A percentile compares a stretch with the other conserved stretches of the same genome.
These are phyloP conservation scores for Spathaspora arborariae DNA, from an alignment of 805 yeast species.

Conservation along the genomic window DNA sequence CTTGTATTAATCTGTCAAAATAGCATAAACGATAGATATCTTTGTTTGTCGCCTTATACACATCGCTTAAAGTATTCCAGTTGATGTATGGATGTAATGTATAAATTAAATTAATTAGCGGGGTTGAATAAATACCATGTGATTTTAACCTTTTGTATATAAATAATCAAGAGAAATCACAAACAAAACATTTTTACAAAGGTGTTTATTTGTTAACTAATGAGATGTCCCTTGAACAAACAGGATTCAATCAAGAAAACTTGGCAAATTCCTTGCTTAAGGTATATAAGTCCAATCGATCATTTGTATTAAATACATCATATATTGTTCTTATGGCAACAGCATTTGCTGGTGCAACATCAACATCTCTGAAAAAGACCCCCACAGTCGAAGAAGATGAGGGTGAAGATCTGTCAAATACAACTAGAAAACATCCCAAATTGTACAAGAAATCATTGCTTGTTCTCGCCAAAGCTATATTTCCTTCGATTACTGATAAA, in stretches of 20 bases:
- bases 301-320: constrained; percentile 37
- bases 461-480: constrained; percentile 30
- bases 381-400: constrained; percentile 4
- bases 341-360: constrained; percentile 41
- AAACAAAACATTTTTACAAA: too few relatives aligned
- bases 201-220: too few relatives aligned
- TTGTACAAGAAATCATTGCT: constrained; percentile 26
- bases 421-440: constrained; percentile 17
- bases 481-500: constrained; percentile 27
- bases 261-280: constrained; percentile 19
- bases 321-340: constrained; percentile 39
- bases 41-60: too few relatives aligned
- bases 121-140: neutral
- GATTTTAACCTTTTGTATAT: too few relatives aligned
- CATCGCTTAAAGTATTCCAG: too few relatives aligned
- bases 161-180: too few relatives aligned
- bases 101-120: neutral
- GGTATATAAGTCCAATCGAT: constrained; percentile 38
- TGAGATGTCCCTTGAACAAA: neutral
- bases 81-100: neutral
- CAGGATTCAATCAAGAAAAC: neutral
- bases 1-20: too few relatives aligned
- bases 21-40: too few relatives aligned
- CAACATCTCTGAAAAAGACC: constrained; percentile 12
- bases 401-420: constrained; percentile 10